phyloP scores from a whole-genome alignment of 1,284 basidiomycete genomes.

The Apiotrichum porosum region DNA sequence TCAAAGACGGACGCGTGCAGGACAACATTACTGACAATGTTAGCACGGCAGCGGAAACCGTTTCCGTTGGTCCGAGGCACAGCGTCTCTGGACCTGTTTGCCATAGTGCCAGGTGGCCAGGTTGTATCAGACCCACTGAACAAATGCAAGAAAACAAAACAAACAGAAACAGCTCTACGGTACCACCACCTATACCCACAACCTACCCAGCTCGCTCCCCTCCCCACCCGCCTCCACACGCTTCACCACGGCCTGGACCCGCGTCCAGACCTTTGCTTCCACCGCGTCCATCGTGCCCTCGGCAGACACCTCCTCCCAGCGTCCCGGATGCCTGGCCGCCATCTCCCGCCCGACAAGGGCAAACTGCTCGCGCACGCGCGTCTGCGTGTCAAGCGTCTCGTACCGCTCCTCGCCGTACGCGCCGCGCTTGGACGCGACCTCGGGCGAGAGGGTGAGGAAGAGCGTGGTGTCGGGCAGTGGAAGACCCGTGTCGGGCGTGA shows the following conservation, averaged over 20 bases:
- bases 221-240: background rate
- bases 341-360: conserved; percentile 53
- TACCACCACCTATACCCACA: conserved; percentile 5
- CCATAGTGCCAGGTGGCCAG: no score
- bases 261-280: conserved; percentile 56
- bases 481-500: conserved; percentile 74
- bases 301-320: conserved; percentile 67
- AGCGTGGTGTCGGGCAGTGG: conserved; percentile 84
- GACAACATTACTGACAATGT: no score
- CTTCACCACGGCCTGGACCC: conserved; percentile 51
- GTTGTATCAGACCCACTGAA: no score
- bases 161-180: no score
- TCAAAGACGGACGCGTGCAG: no score
- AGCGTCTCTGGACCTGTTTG: no score
- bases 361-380: conserved; percentile 63
- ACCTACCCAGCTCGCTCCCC: conserved; percentile 3
- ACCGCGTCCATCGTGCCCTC: conserved; percentile 59
- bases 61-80: no score
- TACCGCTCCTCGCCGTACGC: conserved; percentile 89
- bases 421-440: conserved; percentile 65
- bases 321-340: conserved; percentile 26
- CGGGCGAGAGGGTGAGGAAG: conserved; percentile 78
- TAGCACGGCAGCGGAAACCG: no score
- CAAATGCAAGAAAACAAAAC: no score
- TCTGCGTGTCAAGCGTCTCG: conserved; percentile 72